Percentiles rank a stretch among this genome's conserved stretches.
phyloP scores from a whole-genome alignment of 768 basidiomycete genomes.

The Stropharia rugosoannulata region DNA sequence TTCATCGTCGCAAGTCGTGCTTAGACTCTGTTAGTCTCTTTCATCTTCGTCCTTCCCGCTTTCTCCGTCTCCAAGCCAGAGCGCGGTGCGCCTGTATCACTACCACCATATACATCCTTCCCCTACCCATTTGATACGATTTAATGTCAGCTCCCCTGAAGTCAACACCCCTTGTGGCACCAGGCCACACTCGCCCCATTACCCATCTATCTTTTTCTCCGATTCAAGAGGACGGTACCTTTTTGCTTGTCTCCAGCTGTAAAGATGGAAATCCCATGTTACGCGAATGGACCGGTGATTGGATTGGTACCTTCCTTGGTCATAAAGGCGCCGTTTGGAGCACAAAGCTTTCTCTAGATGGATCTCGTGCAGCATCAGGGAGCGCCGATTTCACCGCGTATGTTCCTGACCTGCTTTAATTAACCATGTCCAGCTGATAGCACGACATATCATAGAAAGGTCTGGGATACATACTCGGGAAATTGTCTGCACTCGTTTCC shows the following conservation, averaged over 20 bases:
- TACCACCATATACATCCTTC: constrained; percentile 35
- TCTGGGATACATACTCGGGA: constrained; percentile 95
- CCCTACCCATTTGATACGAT: constrained; percentile 25
- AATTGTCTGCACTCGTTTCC: constrained; percentile 91
- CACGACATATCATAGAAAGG: constrained; percentile 56
- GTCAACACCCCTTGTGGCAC: constrained; percentile 78
- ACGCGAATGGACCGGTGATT: constrained; percentile 96
- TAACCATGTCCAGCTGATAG: constrained; percentile 10
- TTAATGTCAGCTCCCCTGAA: constrained; percentile 66
- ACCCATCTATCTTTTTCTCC: constrained; percentile 93
- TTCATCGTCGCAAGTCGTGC: background rate
- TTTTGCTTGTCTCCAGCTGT: constrained; percentile 92
- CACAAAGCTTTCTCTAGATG: constrained; percentile 86
- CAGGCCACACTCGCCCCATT: constrained; percentile 85
- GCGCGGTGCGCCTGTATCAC: constrained; percentile 56
- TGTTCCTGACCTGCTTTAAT: constrained; percentile 27
- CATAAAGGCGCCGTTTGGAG: constrained; percentile 98
- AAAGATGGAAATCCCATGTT: constrained; percentile 99
- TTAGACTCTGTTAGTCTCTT: background rate
- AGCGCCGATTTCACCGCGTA: constrained; percentile 98
- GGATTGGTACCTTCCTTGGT: constrained; percentile 92
- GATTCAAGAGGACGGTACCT: constrained; percentile 81
- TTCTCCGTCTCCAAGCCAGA: constrained; percentile 31
- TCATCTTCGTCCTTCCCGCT: constrained; percentile 15
- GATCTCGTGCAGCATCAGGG: constrained; percentile 84